Percentiles rank a stretch among this genome's conserved stretches.
Evolutionary conservation across 106 monocot genomes (phyloP).

Genomic region (Apostasia shenzhenica): DNA sequence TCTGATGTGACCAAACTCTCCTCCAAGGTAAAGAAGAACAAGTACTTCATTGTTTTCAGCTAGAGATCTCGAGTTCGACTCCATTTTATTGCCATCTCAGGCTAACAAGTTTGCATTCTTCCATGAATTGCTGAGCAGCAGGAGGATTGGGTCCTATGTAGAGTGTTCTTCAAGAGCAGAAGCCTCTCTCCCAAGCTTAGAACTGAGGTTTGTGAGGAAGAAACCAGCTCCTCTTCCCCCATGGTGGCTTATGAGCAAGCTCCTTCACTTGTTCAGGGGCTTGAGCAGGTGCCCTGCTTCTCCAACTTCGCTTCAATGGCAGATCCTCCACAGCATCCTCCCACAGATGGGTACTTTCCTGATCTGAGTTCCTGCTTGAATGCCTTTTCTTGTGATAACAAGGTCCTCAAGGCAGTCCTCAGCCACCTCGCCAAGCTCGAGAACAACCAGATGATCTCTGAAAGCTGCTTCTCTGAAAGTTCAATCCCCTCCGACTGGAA

Average conservation of each 20-base stretch:
- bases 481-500: constrained; percentile 11
- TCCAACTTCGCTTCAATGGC: constrained; percentile 31
- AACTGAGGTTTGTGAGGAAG: constrained; percentile 12
- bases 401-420: constrained; percentile 32
- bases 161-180: constrained; percentile 68
- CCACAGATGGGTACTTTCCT: neutral
- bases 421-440: constrained; percentile 38
- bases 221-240: constrained; percentile 37
- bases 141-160: constrained; percentile 94
- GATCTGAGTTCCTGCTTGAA: constrained; percentile 9
- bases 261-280: constrained; percentile 13
- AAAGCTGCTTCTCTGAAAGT: constrained; percentile 8
- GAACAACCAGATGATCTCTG: neutral
- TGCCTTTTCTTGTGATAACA: constrained; percentile 22
- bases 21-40: constrained; percentile 10
- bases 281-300: constrained; percentile 98
- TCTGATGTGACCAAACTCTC: neutral
- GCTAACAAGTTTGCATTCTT: too few relatives aligned
- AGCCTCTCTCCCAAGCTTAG: constrained; percentile 20
- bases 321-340: neutral
- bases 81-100: too few relatives aligned
- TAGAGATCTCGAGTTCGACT: too few relatives aligned
- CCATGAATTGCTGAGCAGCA: constrained; percentile 7
- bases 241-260: constrained; percentile 20
- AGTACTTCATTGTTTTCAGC: too few relatives aligned